phyloP scores from a whole-genome alignment of 2,329 filamentous ascomycete genomes.

The Colletotrichum tropicicola region DNA sequence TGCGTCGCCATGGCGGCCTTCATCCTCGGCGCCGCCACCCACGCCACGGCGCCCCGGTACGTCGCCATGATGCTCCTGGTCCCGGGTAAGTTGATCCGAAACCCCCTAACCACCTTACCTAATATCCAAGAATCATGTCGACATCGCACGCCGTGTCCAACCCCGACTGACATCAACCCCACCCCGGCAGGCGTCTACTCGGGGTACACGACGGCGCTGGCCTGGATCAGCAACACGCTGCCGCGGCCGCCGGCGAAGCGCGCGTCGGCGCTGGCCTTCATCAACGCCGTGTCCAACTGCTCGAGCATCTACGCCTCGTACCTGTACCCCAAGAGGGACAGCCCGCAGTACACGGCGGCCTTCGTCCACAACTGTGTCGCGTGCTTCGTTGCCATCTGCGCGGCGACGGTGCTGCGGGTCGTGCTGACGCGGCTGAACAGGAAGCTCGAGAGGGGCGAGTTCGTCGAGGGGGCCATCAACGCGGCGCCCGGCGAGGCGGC shows the following conservation, averaged over 20 bases:
- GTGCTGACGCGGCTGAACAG: slow-evolving; percentile 73
- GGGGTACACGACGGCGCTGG: slow-evolving; percentile 69
- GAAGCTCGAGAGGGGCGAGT: slow-evolving; percentile 72
- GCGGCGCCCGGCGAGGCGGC: slow-evolving; percentile 63
- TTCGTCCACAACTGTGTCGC: slow-evolving; percentile 76
- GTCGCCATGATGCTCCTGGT: slow-evolving; percentile 52
- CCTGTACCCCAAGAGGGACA: slow-evolving; percentile 66
- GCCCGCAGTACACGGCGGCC: slow-evolving; percentile 59
- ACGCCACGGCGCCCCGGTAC: slow-evolving; percentile 68
- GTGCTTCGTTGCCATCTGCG: slow-evolving; percentile 68
- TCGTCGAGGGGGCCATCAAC: slow-evolving; percentile 64
- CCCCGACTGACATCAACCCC: background rate
- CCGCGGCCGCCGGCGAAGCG: slow-evolving; percentile 81
- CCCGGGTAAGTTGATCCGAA: slow-evolving; percentile 33
- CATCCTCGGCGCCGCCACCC: slow-evolving; percentile 74
- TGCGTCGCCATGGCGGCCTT: slow-evolving; percentile 70
- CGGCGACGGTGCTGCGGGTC: slow-evolving; percentile 69
- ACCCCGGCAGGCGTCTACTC: slow-evolving; percentile 34
- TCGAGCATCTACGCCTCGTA: slow-evolving; percentile 71
- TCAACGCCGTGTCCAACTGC: slow-evolving; percentile 68
- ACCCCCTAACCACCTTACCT: too few species aligned
- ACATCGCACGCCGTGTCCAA: too few species aligned
- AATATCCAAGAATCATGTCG: too few species aligned
- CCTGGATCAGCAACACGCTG: slow-evolving; percentile 80
- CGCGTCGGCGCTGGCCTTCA: slow-evolving; percentile 74